Evolutionary conservation across 2,329 filamentous ascomycete genomes (phyloP).

Genomic region (Claviceps sp.): DNA sequence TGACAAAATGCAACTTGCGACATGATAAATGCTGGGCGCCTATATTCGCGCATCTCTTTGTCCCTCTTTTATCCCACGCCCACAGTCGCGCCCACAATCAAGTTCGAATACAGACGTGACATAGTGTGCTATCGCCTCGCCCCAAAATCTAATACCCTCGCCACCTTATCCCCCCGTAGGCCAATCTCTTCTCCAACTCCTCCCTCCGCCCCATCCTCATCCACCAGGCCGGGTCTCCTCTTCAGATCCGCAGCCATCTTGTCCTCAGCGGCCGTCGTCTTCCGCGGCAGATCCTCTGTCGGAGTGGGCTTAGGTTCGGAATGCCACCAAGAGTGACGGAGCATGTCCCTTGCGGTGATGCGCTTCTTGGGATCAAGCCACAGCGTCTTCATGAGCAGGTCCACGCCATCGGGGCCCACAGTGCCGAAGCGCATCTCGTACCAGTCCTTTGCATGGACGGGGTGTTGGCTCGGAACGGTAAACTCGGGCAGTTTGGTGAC

Average conservation of each 20-base stretch:
- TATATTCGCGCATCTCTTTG: no score
- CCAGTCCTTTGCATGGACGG: slow-evolving; percentile 53
- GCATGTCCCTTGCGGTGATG: slow-evolving; percentile 61
- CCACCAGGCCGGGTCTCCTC: slow-evolving; percentile 49
- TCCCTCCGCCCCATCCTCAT: slow-evolving; percentile 55
- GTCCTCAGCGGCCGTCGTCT: slow-evolving; percentile 45
- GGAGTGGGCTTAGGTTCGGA: slow-evolving; percentile 70
- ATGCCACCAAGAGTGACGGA: slow-evolving; percentile 79
- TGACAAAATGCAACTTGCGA: no score
- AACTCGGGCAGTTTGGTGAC: slow-evolving; percentile 72
- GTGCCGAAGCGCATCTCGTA: slow-evolving; percentile 69
- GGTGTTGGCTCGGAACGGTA: slow-evolving; percentile 51
- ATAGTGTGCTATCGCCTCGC: no score
- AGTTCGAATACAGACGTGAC: no score
- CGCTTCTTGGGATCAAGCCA: slow-evolving; percentile 76
- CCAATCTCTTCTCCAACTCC: slow-evolving; percentile 66
- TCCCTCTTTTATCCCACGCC: no score
- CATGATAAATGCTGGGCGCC: no score
- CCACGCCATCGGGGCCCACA: slow-evolving; percentile 69
- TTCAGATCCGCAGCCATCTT: slow-evolving; percentile 76
- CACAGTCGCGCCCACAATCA: no score
- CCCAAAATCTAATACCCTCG: not conserved
- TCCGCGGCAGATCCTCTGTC: slow-evolving; percentile 69
- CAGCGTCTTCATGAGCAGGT: slow-evolving; percentile 76
- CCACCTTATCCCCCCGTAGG: slow-evolving; percentile 46